These are phyloP conservation scores for Diaporthe longicolla DNA, from an alignment of 2,329 filamentous ascomycete genomes.

Conservation along the genomic window DNA sequence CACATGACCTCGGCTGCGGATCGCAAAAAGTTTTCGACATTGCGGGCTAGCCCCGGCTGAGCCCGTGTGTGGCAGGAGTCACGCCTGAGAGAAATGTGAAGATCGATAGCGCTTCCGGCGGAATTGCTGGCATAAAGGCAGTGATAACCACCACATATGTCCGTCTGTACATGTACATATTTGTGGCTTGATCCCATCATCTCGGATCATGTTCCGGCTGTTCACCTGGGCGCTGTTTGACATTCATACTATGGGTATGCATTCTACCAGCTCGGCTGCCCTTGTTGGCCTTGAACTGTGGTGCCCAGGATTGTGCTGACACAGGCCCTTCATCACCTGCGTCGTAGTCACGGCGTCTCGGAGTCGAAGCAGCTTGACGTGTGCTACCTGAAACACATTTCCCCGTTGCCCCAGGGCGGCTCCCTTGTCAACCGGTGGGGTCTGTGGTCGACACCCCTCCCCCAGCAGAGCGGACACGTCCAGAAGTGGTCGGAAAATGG, in stretches of 20 bases:
- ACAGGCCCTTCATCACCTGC: slow-evolving; percentile 8
- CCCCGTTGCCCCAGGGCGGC: slow-evolving; percentile 20
- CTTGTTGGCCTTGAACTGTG: no score
- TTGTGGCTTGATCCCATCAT: slow-evolving; percentile 24
- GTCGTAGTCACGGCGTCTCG: slow-evolving; percentile 32
- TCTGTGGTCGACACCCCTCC: not conserved
- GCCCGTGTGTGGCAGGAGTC: slow-evolving; percentile 17
- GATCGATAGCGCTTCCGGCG: not conserved
- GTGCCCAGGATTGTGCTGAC: slow-evolving; percentile 30
- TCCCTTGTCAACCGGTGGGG: slow-evolving; percentile 30
- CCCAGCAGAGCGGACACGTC: not conserved
- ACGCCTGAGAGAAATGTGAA: not conserved
- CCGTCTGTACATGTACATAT: not conserved
- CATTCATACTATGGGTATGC: not conserved
- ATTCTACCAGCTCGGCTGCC: not conserved
- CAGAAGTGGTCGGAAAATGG: slow-evolving; percentile 10
- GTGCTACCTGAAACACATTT: slow-evolving; percentile 40
- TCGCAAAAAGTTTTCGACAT: slow-evolving; percentile 13
- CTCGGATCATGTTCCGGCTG: slow-evolving; percentile 1
- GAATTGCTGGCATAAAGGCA: slow-evolving; percentile 1
- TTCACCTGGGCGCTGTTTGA: slow-evolving; percentile 16
- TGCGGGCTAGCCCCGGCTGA: not conserved
- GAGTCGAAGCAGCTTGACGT: slow-evolving; percentile 23
- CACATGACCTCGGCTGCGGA: slow-evolving; percentile 27
- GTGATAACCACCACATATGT: not conserved